phyloP scores from a whole-genome alignment of 352 stramenopile genomes.

The Globisporangium splendens region DNA sequence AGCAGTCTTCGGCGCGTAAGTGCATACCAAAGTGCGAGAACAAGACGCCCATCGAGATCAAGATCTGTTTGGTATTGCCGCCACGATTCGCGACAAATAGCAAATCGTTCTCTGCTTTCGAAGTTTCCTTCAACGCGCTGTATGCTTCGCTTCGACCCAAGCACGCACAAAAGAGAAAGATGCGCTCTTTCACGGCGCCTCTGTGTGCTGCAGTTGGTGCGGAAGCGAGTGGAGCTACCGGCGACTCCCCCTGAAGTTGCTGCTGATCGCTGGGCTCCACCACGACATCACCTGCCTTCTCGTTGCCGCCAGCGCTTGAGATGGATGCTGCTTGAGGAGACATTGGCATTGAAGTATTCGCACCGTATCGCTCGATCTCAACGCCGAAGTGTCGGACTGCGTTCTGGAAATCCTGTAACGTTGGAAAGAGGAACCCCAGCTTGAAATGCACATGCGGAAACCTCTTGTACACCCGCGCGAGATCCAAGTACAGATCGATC shows the following conservation, averaged over 20 bases:
- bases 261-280: not conserved
- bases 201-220: not conserved
- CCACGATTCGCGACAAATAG: constrained; percentile 38
- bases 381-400: constrained; percentile 35
- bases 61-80: constrained; percentile 19
- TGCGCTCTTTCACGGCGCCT: constrained; percentile 16
- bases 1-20: constrained; percentile 42
- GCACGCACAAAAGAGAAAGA: constrained; percentile 42
- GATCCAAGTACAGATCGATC: constrained; percentile 43
- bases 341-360: not conserved
- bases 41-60: constrained; percentile 48
- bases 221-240: not conserved
- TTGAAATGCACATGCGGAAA: constrained; percentile 60
- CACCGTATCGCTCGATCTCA: constrained; percentile 33
- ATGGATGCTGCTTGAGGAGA: constrained; percentile 1
- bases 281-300: not conserved
- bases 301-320: not conserved
- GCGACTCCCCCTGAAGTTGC: not conserved
- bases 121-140: constrained; percentile 16
- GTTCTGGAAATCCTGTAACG: constrained; percentile 22
- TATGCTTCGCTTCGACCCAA: constrained; percentile 38
- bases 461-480: constrained; percentile 28
- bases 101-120: constrained; percentile 32
- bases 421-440: constrained; percentile 42
- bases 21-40: constrained; percentile 54